Conservation (phyloP, 805 yeast species). For the Schizosaccharomyces cryophilus region DNA sequence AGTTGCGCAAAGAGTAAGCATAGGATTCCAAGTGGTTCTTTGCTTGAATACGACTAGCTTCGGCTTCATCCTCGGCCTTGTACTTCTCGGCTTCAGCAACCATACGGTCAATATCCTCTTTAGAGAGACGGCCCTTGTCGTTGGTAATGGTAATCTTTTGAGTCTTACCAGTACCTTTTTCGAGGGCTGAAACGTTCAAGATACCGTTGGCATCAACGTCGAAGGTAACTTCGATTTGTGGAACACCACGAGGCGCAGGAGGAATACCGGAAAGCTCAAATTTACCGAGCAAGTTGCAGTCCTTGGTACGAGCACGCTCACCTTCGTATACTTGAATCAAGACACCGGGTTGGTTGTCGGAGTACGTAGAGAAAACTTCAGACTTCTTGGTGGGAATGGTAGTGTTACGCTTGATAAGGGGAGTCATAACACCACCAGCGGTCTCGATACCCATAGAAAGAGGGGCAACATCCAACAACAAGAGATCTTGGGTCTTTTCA, state of each 20-base stretch:
- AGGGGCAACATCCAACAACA: slow-evolving; percentile 91
- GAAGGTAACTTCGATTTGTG: slow-evolving; percentile 92
- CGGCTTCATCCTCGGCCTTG: slow-evolving; percentile 90
- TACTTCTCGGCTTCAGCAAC: slow-evolving; percentile 91
- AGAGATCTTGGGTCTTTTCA: slow-evolving; percentile 81
- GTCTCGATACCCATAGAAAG: slow-evolving; percentile 93
- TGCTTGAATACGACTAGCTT: slow-evolving; percentile 75
- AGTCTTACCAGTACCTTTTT: slow-evolving; percentile 95
- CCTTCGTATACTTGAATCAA: slow-evolving; percentile 93
- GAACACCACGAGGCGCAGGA: slow-evolving; percentile 97
- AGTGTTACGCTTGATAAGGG: slow-evolving; percentile 93
- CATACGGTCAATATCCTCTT: slow-evolving; percentile 95
- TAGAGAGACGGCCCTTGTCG: slow-evolving; percentile 94
- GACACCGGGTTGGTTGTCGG: slow-evolving; percentile 97
- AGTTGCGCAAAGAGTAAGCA: slow-evolving; percentile 76
- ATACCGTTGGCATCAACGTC: slow-evolving; percentile 95
- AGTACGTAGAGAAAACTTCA: slow-evolving; percentile 85
- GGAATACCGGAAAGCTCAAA: slow-evolving; percentile 91
- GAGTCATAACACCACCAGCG: slow-evolving; percentile 98
- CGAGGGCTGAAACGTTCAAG: slow-evolving; percentile 83
- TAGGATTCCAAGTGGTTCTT: slow-evolving; percentile 91
- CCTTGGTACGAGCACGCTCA: slow-evolving; percentile 90
- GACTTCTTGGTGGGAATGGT: slow-evolving; percentile 95
- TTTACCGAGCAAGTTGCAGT: slow-evolving; percentile 89
- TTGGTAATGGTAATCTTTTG: slow-evolving; percentile 93